A percentile compares a stretch with the other conserved stretches of the same genome.
These are phyloP conservation scores for Leccinellum luteum DNA, from an alignment of 768 basidiomycete genomes.

Conservation along the genomic window DNA sequence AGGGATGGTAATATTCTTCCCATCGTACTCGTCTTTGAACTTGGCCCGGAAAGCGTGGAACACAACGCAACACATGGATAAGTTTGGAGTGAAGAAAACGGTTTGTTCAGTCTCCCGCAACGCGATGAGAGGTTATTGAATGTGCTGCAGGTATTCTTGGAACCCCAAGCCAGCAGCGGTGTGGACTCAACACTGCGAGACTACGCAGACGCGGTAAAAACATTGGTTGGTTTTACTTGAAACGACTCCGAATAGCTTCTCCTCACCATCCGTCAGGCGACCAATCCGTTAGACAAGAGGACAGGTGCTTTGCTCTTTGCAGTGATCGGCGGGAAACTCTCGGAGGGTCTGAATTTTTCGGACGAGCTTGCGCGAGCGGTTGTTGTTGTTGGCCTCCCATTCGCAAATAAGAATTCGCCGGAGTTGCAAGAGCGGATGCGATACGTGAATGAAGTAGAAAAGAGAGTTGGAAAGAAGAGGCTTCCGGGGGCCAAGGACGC, in stretches of 20 bases:
- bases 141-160: conserved; percentile 74
- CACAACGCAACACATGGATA: conserved; percentile 55
- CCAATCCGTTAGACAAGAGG: conserved; percentile 27
- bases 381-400: conserved; percentile 87
- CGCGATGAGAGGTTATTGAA: neutral
- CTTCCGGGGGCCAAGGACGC: conserved; percentile 54
- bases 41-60: conserved; percentile 66
- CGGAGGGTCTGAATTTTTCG: conserved; percentile 81
- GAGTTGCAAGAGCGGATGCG: conserved; percentile 91
- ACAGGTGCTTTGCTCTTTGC: conserved; percentile 84
- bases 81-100: conserved; percentile 70
- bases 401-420: conserved; percentile 86
- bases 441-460: conserved; percentile 69
- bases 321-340: conserved; percentile 96
- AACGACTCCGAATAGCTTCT: neutral
- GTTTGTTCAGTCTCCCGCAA: conserved; percentile 36
- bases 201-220: conserved; percentile 55
- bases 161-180: conserved; percentile 68
- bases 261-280: conserved; percentile 20
- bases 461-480: conserved; percentile 36
- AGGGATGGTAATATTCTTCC: conserved; percentile 92
- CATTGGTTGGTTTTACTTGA: conserved; percentile 15
- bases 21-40: conserved; percentile 84
- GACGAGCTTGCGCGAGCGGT: conserved; percentile 85
- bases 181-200: conserved; percentile 76